Conservation (phyloP, 495 filamentous ascomycete species). For the Penicillium chermesinum region DNA sequence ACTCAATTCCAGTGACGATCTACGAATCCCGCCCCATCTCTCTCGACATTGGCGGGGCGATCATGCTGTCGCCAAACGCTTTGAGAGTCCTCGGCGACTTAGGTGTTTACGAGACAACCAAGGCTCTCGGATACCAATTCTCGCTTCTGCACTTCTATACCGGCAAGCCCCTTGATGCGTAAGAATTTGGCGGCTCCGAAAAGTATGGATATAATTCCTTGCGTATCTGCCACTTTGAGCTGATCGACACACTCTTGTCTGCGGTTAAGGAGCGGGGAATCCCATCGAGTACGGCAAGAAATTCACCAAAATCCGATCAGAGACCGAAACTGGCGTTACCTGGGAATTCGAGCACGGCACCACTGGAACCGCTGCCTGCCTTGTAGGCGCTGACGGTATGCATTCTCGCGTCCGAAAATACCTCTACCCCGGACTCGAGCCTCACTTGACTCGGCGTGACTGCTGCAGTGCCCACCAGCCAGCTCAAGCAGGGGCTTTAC, state of each 20-base stretch:
- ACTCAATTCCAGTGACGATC: constrained; percentile 36
- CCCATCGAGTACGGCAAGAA: constrained; percentile 37
- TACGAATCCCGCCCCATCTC: constrained; percentile 39
- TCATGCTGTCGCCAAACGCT: constrained; percentile 51
- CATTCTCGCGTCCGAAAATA: constrained; percentile 41
- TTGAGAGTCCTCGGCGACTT: constrained; percentile 43
- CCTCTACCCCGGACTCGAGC: constrained; percentile 26
- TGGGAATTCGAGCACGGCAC: constrained; percentile 41
- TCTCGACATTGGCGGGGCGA: constrained; percentile 40
- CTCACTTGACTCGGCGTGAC: constrained; percentile 29
- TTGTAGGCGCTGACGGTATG: constrained; percentile 49
- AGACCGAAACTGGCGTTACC: constrained; percentile 27
- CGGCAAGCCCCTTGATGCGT: constrained; percentile 34
- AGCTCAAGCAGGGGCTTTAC: constrained; percentile 26
- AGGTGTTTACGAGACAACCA: constrained; percentile 39
- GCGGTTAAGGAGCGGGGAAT: constrained; percentile 32
- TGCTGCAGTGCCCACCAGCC: constrained; percentile 20
- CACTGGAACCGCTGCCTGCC: constrained; percentile 20
- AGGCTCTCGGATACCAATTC: constrained; percentile 29
- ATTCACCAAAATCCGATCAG: constrained; percentile 32
- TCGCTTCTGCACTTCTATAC: constrained; percentile 38
- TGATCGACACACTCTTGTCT: constrained; percentile 34
- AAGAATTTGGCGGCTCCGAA: constrained; percentile 38
- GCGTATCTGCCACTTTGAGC: constrained; percentile 43
- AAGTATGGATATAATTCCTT: constrained; percentile 42